These are phyloP conservation scores for Fusarium nodosum DNA, from an alignment of 2,329 filamentous ascomycete species.

Conservation along the genomic window DNA sequence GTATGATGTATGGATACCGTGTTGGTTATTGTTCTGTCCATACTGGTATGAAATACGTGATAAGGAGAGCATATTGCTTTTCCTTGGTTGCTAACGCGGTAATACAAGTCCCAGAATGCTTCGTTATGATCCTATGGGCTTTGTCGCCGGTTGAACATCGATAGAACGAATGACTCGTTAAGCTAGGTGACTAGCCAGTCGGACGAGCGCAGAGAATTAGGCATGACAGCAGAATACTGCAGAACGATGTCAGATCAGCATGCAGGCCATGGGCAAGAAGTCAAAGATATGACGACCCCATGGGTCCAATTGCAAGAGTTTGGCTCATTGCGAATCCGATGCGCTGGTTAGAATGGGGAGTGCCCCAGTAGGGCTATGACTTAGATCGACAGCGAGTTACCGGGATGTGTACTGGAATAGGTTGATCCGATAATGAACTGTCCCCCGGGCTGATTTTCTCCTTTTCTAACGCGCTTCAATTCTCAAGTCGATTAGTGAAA, in stretches of 20 bases:
- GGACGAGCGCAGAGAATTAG: neutral
- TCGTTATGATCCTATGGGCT: neutral
- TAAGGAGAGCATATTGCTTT: neutral
- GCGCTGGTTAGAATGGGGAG: constrained; percentile 31
- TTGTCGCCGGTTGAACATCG: neutral
- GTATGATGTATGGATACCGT: neutral
- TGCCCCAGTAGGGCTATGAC: constrained; percentile 29
- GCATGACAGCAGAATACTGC: neutral
- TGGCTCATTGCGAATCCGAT: constrained; percentile 24
- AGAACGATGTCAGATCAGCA: neutral
- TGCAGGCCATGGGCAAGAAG: neutral
- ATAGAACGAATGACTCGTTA: neutral
- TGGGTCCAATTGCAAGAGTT: neutral
- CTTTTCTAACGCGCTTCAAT: constrained; percentile 36
- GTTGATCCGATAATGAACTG: neutral
- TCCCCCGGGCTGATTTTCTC: constrained; percentile 18
- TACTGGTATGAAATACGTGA: neutral
- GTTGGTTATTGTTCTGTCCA: neutral
- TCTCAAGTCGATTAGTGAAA: constrained; percentile 9
- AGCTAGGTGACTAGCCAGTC: neutral
- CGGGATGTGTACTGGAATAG: constrained; percentile 4
- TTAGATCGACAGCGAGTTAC: constrained; percentile 37
- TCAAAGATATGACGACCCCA: neutral
- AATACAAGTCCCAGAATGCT: neutral
- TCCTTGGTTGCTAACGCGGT: neutral